phyloP scores from a whole-genome alignment of 176 grass and related monocot genomes.

The Lolium multiflorum region DNA sequence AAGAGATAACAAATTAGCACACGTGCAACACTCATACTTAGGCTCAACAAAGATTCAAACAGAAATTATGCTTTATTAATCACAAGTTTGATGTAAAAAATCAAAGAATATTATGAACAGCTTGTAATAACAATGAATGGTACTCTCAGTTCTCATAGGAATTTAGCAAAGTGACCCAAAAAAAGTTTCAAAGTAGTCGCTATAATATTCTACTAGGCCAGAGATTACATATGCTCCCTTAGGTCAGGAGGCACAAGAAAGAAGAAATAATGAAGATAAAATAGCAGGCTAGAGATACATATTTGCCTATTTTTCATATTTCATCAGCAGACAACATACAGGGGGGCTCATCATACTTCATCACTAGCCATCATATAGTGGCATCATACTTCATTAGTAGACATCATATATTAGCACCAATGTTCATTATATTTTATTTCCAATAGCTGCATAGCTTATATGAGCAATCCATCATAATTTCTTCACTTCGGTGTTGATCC shows the following conservation, averaged over 20 bases:
- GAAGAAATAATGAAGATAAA: not conserved
- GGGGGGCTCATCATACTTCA: constrained; percentile 30
- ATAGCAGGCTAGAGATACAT: constrained; percentile 1
- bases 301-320: constrained; percentile 30
- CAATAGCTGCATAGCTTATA: constrained; percentile 31
- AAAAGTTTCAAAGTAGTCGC: constrained; percentile 29
- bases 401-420: constrained; percentile 20
- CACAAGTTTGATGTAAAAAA: constrained; percentile 30
- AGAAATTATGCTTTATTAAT: constrained; percentile 9
- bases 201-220: constrained; percentile 51
- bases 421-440: constrained; percentile 43
- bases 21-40: not conserved
- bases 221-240: constrained; percentile 55
- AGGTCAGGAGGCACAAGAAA: constrained; percentile 19
- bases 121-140: not conserved
- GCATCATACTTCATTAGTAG: not conserved
- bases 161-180: not conserved
- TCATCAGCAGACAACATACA: constrained; percentile 23
- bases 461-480: not conserved
- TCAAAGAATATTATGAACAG: constrained; percentile 46
- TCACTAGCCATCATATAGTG: not conserved
- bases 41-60: not conserved
- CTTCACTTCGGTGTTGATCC: constrained; percentile 51
- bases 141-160: not conserved
- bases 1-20: not conserved